A percentile compares a stretch with the other conserved stretches of the same genome.
phyloP scores from a whole-genome alignment of 805 yeast genomes.

The Saturnispora sekii region DNA sequence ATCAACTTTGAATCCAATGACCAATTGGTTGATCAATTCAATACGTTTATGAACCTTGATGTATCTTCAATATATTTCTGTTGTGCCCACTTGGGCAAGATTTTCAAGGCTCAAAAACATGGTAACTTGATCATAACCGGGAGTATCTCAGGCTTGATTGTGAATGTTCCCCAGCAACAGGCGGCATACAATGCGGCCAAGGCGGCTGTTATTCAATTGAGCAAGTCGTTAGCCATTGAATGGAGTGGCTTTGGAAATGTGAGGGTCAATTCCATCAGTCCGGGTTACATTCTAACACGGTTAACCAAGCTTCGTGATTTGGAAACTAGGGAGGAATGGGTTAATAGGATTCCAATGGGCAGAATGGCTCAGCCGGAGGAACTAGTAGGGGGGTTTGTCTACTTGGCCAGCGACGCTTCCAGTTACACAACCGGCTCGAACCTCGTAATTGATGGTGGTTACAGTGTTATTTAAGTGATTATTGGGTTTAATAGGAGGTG shows the following conservation, averaged over 20 bases:
- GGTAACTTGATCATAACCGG: slow-evolving; percentile 83
- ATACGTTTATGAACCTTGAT: slow-evolving; percentile 62
- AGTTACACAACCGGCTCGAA: slow-evolving; percentile 75
- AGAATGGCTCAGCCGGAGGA: slow-evolving; percentile 69
- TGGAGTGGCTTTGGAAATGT: slow-evolving; percentile 79
- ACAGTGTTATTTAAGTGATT: slow-evolving; percentile 35
- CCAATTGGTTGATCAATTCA: slow-evolving; percentile 50
- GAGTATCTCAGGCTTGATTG: slow-evolving; percentile 84
- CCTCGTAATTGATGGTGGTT: slow-evolving; percentile 72
- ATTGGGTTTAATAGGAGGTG: too few relatives aligned
- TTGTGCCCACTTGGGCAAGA: slow-evolving; percentile 62
- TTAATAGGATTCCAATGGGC: slow-evolving; percentile 51
- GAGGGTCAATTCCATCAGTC: slow-evolving; percentile 70
- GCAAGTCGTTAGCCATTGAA: slow-evolving; percentile 73
- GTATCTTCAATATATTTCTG: slow-evolving; percentile 74
- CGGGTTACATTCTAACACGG: slow-evolving; percentile 79
- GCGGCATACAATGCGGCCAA: slow-evolving; percentile 81
- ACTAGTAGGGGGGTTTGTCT: slow-evolving; percentile 69
- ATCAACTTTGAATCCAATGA: slow-evolving; percentile 31
- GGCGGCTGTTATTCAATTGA: slow-evolving; percentile 72
- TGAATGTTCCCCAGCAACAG: slow-evolving; percentile 79
- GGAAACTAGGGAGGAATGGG: slow-evolving; percentile 41
- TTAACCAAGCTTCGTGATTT: slow-evolving; percentile 40
- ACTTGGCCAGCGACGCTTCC: slow-evolving; percentile 73
- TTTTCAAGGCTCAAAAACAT: slow-evolving; percentile 60